Evolutionary conservation across 2,329 filamentous ascomycete species (phyloP).

Genomic region (Teratosphaeria zuluensis): DNA sequence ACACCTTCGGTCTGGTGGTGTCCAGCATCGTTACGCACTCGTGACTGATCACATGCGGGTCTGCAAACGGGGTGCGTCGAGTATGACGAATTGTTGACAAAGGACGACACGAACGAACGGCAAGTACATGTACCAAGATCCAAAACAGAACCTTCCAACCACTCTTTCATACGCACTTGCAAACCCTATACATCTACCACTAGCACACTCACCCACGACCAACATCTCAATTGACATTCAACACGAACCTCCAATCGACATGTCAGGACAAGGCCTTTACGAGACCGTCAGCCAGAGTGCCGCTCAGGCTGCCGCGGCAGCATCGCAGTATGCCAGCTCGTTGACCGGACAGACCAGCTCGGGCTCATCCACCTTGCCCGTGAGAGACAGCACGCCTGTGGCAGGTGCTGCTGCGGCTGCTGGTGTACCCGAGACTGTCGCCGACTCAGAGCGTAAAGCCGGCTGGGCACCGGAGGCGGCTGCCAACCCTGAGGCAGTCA

Average conservation of each 20-base stretch:
- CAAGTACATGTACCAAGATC: background rate
- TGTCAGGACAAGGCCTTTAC: background rate
- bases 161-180: background rate
- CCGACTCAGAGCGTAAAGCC: background rate
- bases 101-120: background rate
- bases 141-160: background rate
- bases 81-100: background rate
- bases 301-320: background rate
- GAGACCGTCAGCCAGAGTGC: background rate
- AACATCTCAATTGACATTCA: background rate
- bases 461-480: background rate
- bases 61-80: background rate
- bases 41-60: background rate
- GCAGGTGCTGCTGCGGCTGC: background rate
- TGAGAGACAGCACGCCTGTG: background rate
- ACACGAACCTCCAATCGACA: background rate
- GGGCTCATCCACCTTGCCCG: background rate
- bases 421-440: background rate
- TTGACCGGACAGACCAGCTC: background rate
- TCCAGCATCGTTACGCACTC: background rate
- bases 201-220: background rate
- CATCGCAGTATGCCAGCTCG: background rate
- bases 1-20: no score
- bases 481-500: background rate
- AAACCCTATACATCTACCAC: background rate